Conservation (phyloP, 257 asterid genomes). For the Petunia axillaris region DNA sequence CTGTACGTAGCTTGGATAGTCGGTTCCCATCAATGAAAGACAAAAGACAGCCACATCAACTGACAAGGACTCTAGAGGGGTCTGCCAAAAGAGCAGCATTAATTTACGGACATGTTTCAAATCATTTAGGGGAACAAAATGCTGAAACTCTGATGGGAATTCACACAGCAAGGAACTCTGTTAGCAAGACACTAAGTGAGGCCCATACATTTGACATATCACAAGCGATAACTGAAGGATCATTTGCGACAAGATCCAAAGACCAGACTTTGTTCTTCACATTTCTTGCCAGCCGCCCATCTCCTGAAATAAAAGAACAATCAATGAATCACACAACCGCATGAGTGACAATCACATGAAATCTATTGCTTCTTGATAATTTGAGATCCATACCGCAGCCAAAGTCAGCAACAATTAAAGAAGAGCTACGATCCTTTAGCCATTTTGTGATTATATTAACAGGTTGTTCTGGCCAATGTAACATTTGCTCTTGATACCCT, state of each 20-base stretch:
- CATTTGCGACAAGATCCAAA: slow-evolving; percentile 78
- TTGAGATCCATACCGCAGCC: slow-evolving; percentile 77
- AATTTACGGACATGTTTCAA: slow-evolving; percentile 17
- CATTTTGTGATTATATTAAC: slow-evolving; percentile 72
- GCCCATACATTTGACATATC: slow-evolving; percentile 86
- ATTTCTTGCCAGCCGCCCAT: slow-evolving; percentile 77
- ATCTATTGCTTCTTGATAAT: slow-evolving; percentile 21
- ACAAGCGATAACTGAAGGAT: slow-evolving; percentile 87
- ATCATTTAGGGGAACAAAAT: not conserved
- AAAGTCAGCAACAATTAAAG: slow-evolving; percentile 84
- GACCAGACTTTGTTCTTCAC: slow-evolving; percentile 89
- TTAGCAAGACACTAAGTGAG: slow-evolving; percentile 5
- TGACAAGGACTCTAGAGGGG: slow-evolving; percentile 73
- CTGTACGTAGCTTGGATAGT: slow-evolving; percentile 74
- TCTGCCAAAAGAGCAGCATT: slow-evolving; percentile 50
- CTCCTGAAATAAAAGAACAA: slow-evolving; percentile 59
- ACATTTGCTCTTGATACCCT: slow-evolving; percentile 97
- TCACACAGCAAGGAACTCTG: not conserved
- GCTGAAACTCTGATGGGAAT: not conserved
- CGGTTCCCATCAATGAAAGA: slow-evolving; percentile 92
- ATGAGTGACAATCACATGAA: not conserved
- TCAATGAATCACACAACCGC: slow-evolving; percentile 4
- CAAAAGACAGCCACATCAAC: slow-evolving; percentile 90
- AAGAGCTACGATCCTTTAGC: slow-evolving; percentile 67
- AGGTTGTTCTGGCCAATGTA: slow-evolving; percentile 90